Evolutionary conservation across 2,329 filamentous ascomycete genomes (phyloP), one percentile per base, ranked within the genome.

Genomic region (Ophiognomonia clavigignenti-juglandacearum): DNA sequence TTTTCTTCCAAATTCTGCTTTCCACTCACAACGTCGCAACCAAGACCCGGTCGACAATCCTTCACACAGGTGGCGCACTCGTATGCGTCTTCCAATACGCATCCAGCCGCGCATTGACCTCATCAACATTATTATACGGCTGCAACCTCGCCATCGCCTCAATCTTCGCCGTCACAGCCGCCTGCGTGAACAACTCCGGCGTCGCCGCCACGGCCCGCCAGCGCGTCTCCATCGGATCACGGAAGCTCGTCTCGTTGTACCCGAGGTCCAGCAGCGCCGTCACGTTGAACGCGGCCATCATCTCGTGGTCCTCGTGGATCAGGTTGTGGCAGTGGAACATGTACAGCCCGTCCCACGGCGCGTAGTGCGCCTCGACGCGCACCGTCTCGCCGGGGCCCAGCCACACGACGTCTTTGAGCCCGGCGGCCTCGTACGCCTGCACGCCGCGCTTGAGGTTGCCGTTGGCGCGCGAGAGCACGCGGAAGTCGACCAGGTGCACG

Each of bases 401-500:
- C 62, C 72, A 72, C 4, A 77, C 73, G 4, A 77, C 70, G 52
- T 79, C 75, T 55, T 79, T 78, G 43, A 76, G 63, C 0, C 70
- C 74, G 6, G 63, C 63, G 7, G 65, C 59, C 57, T 79, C 75
- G 52, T 78, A 78, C 0, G 69, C 63, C 39, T 65, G 53, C 4
- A 78, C 65, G 2, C 49, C 26, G 7, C 52, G 20, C n/a, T n/a
- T n/a, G n/a, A 59, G 59, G 16, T 65, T 61, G 11, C 70, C 68
- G 16, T 69, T 67, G 1, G 54, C 67, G n/a, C 76, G 69, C 11
- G 64, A 67, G 16, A 77, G 54, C 34, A 79, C 63, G 43, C 72
- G 68, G 56, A 78, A 73, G 52, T 78, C 74, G 44, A 80, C 67
- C 1, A 78, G 63, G 53, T 79, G 76, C 48, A 79, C 68, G 56